Percentiles rank a stretch among this genome's conserved stretches.
Conservation (phyloP, 345 rosid genomes). For the Abelmoschus esculentus region DNA sequence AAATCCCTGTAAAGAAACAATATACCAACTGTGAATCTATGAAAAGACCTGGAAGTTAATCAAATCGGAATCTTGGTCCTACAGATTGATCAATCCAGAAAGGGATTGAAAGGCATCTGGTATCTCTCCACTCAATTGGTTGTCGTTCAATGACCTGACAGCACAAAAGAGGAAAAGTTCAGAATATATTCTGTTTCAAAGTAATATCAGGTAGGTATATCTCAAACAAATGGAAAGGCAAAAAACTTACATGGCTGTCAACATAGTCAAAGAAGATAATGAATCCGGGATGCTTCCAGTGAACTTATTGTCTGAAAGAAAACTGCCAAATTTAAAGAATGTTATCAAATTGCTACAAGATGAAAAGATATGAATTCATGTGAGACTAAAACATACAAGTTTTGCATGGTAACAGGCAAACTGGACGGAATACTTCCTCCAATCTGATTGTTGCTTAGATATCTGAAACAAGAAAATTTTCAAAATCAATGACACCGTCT, state of each 20-base stretch:
- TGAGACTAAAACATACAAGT: conserved; percentile 23
- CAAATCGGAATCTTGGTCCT: conserved; percentile 18
- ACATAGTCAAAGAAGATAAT: conserved; percentile 46
- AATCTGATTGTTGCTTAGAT: conserved; percentile 80
- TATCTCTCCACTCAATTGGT: conserved; percentile 74
- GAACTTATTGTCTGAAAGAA: conserved; percentile 83
- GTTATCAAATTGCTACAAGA: not conserved
- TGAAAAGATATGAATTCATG: conserved; percentile 7
- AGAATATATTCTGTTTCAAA: conserved; percentile 2
- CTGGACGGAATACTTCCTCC: conserved; percentile 84
- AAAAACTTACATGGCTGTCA: conserved; percentile 62
- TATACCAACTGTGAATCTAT: not conserved
- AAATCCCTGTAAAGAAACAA: conserved; percentile 55
- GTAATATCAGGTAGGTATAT: conserved; percentile 10
- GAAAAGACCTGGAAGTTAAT: not conserved
- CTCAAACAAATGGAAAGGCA: not conserved
- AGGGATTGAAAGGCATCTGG: conserved; percentile 74
- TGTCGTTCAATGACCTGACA: conserved; percentile 75
- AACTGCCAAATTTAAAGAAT: conserved; percentile 54
- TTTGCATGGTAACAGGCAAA: conserved; percentile 66
- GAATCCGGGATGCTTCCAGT: conserved; percentile 89
- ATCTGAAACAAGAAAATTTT: conserved; percentile 40
- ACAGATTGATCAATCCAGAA: conserved; percentile 74
- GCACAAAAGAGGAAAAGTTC: conserved; percentile 6
- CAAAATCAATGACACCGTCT: not conserved